Evolutionary conservation across 208 protist genomes (phyloP).

Genomic region (Strigomonas culicis): DNA sequence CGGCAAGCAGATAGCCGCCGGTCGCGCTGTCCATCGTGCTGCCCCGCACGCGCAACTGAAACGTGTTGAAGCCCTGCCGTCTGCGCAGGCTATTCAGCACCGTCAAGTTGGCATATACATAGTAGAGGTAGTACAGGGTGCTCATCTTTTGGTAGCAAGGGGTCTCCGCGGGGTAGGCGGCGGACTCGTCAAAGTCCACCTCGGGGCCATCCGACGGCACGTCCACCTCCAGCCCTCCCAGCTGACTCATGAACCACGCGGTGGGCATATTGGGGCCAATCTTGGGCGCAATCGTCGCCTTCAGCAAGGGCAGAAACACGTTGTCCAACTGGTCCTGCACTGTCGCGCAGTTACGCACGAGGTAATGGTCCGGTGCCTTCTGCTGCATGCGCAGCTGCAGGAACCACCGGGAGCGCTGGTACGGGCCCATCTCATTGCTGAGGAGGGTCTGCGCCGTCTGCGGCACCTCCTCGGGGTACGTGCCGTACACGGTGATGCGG

Average conservation of each 20-base stretch:
- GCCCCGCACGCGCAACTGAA: constrained; percentile 89
- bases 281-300: constrained; percentile 94
- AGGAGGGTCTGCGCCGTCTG: constrained; percentile 39
- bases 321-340: constrained; percentile 96
- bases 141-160: constrained; percentile 84
- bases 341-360: constrained; percentile 43
- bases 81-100: constrained; percentile 95
- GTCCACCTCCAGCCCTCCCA: constrained; percentile 86
- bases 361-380: constrained; percentile 54
- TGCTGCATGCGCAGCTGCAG: constrained; percentile 87
- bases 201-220: constrained; percentile 97
- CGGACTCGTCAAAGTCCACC: constrained; percentile 57
- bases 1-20: constrained; percentile 82
- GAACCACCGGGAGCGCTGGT: constrained; percentile 92
- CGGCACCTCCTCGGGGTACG: constrained; percentile 55
- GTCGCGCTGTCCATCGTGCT: constrained; percentile 39
- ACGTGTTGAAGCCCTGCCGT: constrained; percentile 82
- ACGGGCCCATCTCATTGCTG: constrained; percentile 94
- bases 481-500: constrained; percentile 75
- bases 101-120: constrained; percentile 98
- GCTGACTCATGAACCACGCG: constrained; percentile 81
- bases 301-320: constrained; percentile 98
- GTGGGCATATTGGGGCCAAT: constrained; percentile 84
- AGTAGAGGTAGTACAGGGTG: constrained; percentile 91
- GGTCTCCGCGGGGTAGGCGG: constrained; percentile 56